phyloP scores from a whole-genome alignment of 345 rosid genomes.

The Bruguiera parviflora region DNA sequence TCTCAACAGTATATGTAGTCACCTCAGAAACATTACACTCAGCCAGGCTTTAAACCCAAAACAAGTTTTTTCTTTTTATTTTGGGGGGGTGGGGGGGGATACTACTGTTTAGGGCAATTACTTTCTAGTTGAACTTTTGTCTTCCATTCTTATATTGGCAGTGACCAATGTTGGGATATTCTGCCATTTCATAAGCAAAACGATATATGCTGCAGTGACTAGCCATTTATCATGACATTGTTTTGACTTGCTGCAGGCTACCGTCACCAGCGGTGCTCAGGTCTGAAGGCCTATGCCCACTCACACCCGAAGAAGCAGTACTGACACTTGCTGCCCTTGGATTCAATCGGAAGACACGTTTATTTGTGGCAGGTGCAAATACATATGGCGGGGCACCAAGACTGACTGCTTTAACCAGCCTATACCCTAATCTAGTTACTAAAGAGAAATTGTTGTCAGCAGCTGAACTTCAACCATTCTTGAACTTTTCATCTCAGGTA shows the following conservation, averaged over 20 bases:
- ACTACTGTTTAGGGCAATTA: no score
- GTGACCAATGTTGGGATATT: neutral
- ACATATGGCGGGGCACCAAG: conserved; percentile 72
- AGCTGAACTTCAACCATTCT: conserved; percentile 72
- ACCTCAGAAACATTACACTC: no score
- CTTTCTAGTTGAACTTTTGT: no score
- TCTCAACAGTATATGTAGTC: no score
- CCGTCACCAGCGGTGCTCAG: conserved; percentile 73
- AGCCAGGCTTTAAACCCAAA: no score
- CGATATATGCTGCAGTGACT: neutral
- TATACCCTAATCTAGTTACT: conserved; percentile 85
- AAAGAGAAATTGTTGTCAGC: conserved; percentile 84
- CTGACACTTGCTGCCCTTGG: conserved; percentile 97
- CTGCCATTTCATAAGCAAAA: neutral
- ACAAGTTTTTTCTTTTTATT: no score
- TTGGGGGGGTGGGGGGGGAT: no score
- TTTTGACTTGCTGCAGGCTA: conserved; percentile 40
- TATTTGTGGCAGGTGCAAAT: conserved; percentile 85
- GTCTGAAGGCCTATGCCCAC: conserved; percentile 83
- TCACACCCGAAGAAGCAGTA: conserved; percentile 90
- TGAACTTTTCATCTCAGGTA: conserved; percentile 90
- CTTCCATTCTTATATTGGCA: no score
- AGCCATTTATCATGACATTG: conserved; percentile 2
- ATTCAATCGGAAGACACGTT: conserved; percentile 67
- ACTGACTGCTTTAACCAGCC: conserved; percentile 64